These are phyloP conservation scores for Solanum pinnatisectum DNA, from an alignment of 257 asterid species.

Conservation along the genomic window DNA sequence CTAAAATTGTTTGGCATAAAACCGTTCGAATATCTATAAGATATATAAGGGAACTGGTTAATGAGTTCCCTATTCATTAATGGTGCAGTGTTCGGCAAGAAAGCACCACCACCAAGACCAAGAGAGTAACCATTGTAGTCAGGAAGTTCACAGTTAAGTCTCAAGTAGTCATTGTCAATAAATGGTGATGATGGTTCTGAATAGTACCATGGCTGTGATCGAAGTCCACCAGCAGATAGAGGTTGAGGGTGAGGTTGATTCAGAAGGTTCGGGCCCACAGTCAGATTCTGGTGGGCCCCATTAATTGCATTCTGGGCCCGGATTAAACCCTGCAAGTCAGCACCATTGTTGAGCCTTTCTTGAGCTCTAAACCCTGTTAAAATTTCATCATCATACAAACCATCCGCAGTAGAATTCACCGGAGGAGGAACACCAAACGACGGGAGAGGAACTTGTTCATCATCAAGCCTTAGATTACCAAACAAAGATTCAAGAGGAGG, in stretches of 20 bases:
- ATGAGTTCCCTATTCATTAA: neutral
- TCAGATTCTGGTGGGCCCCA: slow-evolving; percentile 38
- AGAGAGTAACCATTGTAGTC: neutral
- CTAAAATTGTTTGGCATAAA: neutral
- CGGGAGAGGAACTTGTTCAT: slow-evolving; percentile 3
- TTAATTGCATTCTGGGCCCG: slow-evolving; percentile 2
- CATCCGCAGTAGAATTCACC: neutral
- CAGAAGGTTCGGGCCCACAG: slow-evolving; percentile 31
- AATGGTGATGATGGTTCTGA: neutral
- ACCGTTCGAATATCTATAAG: neutral
- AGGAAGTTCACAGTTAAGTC: neutral
- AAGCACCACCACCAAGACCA: neutral
- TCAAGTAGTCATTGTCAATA: neutral
- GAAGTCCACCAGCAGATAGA: neutral
- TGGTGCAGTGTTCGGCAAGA: slow-evolving; percentile 55
- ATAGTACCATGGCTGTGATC: neutral
- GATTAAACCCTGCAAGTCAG: neutral
- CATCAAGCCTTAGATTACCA: neutral
- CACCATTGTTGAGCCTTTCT: neutral
- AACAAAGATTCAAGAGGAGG: slow-evolving; percentile 22
- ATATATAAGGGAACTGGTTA: slow-evolving; percentile 7
- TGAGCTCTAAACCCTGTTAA: neutral
- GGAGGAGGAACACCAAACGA: neutral
- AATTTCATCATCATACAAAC: neutral
- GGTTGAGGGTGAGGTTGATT: neutral